Evolutionary conservation across 2,329 filamentous ascomycete genomes (phyloP).

Genomic region (Trichoderma brevicompactum): DNA sequence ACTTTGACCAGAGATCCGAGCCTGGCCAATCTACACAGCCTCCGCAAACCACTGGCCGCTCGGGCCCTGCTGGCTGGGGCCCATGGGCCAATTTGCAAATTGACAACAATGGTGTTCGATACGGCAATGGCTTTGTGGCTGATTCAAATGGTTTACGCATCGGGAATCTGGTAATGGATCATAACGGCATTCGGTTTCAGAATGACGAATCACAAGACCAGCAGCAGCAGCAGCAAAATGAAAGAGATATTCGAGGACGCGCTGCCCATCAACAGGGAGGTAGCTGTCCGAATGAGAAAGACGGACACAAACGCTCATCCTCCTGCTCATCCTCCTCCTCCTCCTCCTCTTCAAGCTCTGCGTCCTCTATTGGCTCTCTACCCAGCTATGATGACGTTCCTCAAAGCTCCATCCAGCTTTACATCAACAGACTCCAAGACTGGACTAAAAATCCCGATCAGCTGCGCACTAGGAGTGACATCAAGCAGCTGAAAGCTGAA

Average conservation of each 20-base stretch:
- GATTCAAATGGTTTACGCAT: constrained; percentile 53
- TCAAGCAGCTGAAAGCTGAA: constrained; percentile 49
- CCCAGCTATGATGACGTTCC: constrained; percentile 57
- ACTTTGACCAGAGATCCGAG: constrained; percentile 15
- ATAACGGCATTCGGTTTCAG: constrained; percentile 43
- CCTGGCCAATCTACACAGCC: neutral
- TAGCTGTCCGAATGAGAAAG: constrained; percentile 21
- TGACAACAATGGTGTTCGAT: constrained; percentile 49
- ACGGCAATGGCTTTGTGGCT: constrained; percentile 50
- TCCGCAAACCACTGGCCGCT: neutral
- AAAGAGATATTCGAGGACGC: constrained; percentile 8
- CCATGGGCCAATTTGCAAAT: constrained; percentile 45
- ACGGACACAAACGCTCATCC: constrained; percentile 38
- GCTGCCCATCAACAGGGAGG: constrained; percentile 4
- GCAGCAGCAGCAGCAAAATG: neutral
- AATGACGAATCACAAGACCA: neutral
- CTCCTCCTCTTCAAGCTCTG: constrained; percentile 42
- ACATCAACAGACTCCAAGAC: constrained; percentile 48
- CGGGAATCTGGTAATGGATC: constrained; percentile 49
- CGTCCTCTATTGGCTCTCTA: constrained; percentile 56
- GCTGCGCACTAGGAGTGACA: constrained; percentile 51
- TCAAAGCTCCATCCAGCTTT: constrained; percentile 53
- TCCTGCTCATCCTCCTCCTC: constrained; percentile 45
- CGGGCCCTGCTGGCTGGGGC: constrained; percentile 15
- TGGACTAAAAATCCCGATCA: constrained; percentile 58